Evolutionary conservation across 1,284 basidiomycete genomes (phyloP), one percentile per base, ranked within the genome.

Genomic region (Cryptococcus sp.): DNA sequence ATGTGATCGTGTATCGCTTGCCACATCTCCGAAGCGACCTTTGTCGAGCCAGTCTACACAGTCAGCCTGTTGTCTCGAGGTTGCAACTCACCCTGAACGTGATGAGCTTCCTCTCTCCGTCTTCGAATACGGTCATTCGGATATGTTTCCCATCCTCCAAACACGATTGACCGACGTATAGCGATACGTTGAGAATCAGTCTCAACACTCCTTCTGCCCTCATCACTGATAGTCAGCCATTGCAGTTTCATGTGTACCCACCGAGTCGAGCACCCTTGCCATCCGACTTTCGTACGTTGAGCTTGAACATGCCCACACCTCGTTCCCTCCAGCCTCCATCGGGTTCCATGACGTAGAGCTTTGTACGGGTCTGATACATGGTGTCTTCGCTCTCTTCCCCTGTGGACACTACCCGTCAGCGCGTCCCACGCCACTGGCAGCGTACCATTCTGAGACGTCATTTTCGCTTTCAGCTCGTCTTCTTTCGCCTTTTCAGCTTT

Each of bases 321-420:
- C 86, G 79, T 68, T 97, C 92, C 66, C 85, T 88, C 91, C 91
- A 97, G 45, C 79, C 77, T 43, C 77, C 80, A 50, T 77, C 75
- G 64, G 80, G 75, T 58, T 81, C 80, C 60, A 92, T 79, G 16
- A 81, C 74, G 67, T 83, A 94, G 26, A 97, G 75, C 75, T 94
- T 95, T 38, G 85, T 86, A 51, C 92, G 83, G 11, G 85, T 83
- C 73, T 87, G 85, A 69, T 85, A 83, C 37, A 90, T 74, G 1
- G 86, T 91, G 51, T 85, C 80, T 68, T 97, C 92, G 21, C 89
- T 86, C 69, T 97, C 92, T 71, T 97, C 92, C 10, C 92, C 92
- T 0, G 92, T 97, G 37, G 79, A 75, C 26, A 87, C 91, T 93
- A 59, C 22, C 57, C 37, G 10, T 21, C 28, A 31, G 38, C n/a